phyloP scores from a whole-genome alignment of 2,329 filamentous ascomycete genomes.

The Aspergillus brasiliensis region DNA sequence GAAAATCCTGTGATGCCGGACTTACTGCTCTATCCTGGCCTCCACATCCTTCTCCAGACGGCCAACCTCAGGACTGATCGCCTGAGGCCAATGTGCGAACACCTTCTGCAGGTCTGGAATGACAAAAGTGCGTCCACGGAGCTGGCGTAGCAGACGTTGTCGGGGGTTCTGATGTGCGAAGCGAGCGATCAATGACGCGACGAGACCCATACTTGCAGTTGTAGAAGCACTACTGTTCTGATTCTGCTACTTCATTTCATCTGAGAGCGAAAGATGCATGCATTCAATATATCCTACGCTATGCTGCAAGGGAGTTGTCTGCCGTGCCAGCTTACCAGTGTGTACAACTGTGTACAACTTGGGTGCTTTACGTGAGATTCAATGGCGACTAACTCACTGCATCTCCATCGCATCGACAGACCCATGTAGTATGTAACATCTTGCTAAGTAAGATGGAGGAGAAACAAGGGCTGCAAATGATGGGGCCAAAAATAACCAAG shows the following conservation, averaged over 20 bases:
- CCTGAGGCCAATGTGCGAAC: slow-evolving; percentile 1
- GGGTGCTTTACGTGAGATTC: background rate
- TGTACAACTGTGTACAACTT: background rate
- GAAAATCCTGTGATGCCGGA: too few species aligned
- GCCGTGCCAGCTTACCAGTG: too few species aligned
- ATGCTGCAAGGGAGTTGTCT: too few species aligned
- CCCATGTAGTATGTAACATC: too few species aligned
- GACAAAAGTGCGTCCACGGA: background rate
- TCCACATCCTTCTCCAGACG: background rate
- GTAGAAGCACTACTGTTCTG: background rate
- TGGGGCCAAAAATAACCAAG: background rate
- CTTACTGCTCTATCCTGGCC: background rate
- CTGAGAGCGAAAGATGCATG: too few species aligned
- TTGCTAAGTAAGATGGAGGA: too few species aligned
- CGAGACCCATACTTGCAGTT: background rate
- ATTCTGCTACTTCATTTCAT: too few species aligned
- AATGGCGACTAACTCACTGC: background rate
- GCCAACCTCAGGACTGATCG: background rate
- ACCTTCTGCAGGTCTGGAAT: background rate
- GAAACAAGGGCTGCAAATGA: too few species aligned
- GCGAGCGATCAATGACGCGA: background rate
- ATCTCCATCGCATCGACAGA: too few species aligned
- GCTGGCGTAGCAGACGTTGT: slow-evolving; percentile 4
- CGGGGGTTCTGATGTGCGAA: background rate
- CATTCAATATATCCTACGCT: too few species aligned